Evolutionary conservation across 2,329 filamentous ascomycete species (phyloP).

Genomic region (Epichloe gansuensis): DNA sequence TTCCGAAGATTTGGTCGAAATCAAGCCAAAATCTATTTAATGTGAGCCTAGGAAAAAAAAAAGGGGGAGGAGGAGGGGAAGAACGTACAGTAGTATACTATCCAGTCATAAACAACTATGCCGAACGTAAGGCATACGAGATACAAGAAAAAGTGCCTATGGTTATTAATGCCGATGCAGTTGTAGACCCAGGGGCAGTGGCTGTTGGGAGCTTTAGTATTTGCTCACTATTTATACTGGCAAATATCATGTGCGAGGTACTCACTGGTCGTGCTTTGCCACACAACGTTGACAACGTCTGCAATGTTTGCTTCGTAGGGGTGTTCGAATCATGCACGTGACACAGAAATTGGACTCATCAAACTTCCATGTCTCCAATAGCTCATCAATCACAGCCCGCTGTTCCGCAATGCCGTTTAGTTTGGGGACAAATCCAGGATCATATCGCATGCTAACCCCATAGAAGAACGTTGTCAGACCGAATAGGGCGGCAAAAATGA

Average conservation of each 20-base stretch:
- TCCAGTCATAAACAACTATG: constrained; percentile 57
- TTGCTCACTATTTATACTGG: background rate
- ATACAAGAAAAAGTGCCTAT: constrained; percentile 91
- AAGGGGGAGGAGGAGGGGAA: background rate
- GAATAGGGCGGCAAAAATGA: constrained; percentile 57
- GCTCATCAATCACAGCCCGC: constrained; percentile 75
- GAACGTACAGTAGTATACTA: constrained; percentile 59
- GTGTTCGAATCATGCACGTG: constrained; percentile 85
- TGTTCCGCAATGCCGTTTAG: constrained; percentile 81
- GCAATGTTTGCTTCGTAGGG: constrained; percentile 92
- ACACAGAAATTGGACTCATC: constrained; percentile 93
- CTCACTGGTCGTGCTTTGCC: constrained; percentile 92
- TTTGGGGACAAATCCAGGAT: constrained; percentile 90
- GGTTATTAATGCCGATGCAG: constrained; percentile 90
- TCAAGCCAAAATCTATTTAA: constrained; percentile 46
- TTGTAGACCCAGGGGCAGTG: constrained; percentile 98
- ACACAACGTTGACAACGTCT: constrained; percentile 83
- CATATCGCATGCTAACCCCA: constrained; percentile 68
- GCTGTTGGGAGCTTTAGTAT: constrained; percentile 30
- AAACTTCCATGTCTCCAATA: constrained; percentile 76
- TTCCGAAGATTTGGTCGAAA: constrained; percentile 40
- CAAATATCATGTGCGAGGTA: background rate
- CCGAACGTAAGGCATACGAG: constrained; percentile 66
- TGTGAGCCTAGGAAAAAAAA: background rate
- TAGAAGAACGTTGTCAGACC: constrained; percentile 76